Base-by-base conservation (phyloP, 768 basidiomycete species). In the Podaxis carcinomalis region DNA sequence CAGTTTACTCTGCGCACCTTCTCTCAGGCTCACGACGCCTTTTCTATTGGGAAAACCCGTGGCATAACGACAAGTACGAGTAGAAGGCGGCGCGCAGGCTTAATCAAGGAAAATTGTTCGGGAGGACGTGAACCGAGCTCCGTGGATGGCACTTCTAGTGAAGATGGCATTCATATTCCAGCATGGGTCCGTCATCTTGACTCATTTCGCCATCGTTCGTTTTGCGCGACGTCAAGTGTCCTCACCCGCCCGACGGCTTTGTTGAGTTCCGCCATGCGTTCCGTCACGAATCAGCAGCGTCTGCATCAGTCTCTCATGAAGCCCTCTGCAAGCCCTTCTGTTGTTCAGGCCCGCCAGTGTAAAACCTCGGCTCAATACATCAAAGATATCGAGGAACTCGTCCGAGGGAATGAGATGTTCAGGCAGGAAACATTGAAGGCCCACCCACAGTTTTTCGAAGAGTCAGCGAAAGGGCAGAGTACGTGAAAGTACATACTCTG, bases 401-500 rank as follows among this genome's bases (percentile, higher is more conserved):
- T 62, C 28, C 27, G 40, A 35, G 65, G 65, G n/a, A 66, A 66
- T 19, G 46, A 37, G 11, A 32, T 35, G 1, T 61, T 54, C 25
- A 46, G 53, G 21, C 21, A 61, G 21, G 36, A 61, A 21, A 55
- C 51, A 47, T 62, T 36, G 56, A 59, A 25, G 52, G 57, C 16
- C 4, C 49, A 57, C 37, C 65, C 65, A 3, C 47, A 46, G 16
- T 60, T 66, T 28, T 52, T 66, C 36, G 62, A 66, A 51, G 65
- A 63, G 25, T 58, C 63, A 11, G 62, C 65, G 28, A 57, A 63
- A 51, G 65, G 65, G n/a, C 65, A 66, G 46, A 61, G 63, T 64
- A 25, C 13, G 63, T 64, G 14, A n/a, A n/a, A 13, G 11, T 19
- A 0, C 3, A 7, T 10, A 16, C 39, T 44, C 11, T 36, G 16